Conservation (phyloP, 352 stramenopile genomes). For the Globisporangium spiculum region DNA sequence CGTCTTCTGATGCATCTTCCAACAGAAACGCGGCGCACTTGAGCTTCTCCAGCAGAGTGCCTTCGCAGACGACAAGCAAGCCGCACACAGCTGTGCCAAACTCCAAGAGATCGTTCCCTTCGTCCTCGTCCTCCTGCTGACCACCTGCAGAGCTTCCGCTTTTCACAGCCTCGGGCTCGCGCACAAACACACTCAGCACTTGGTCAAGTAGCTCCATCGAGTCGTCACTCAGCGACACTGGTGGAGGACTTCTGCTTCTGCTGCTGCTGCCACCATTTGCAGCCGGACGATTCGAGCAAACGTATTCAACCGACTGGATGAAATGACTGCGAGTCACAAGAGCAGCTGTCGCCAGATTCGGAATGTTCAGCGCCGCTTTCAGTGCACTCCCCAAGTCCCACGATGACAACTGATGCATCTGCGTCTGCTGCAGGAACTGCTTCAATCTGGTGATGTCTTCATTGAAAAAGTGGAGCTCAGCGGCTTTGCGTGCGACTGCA, state of each 20-base stretch:
- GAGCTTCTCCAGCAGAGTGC: slow-evolving; percentile 56
- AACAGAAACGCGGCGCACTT: slow-evolving; percentile 43
- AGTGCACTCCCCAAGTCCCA: slow-evolving; percentile 36
- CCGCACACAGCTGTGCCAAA: slow-evolving; percentile 54
- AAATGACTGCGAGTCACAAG: slow-evolving; percentile 48
- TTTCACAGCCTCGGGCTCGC: slow-evolving; percentile 34
- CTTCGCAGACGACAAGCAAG: slow-evolving; percentile 63
- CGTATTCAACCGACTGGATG: slow-evolving; percentile 45
- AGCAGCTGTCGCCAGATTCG: slow-evolving; percentile 19
- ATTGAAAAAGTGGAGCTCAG: slow-evolving; percentile 81
- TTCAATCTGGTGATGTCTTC: slow-evolving; percentile 70
- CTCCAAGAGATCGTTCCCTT: slow-evolving; percentile 54
- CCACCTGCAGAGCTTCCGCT: slow-evolving; percentile 5
- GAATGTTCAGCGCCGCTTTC: slow-evolving; percentile 25
- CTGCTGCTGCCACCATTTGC: slow-evolving; percentile 10
- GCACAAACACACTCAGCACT: slow-evolving; percentile 63
- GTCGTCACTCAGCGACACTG: slow-evolving; percentile 53
- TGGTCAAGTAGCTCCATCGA: slow-evolving; percentile 58
- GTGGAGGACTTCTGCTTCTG: not conserved
- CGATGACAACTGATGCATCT: slow-evolving; percentile 46
- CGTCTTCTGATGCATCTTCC: slow-evolving; percentile 25
- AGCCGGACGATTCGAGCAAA: slow-evolving; percentile 27
- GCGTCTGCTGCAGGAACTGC: slow-evolving; percentile 61
- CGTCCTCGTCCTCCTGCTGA: slow-evolving; percentile 29
- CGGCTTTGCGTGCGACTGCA: slow-evolving; percentile 57